Evolutionary conservation across 345 rosid species (phyloP).

Genomic region (Theobroma cacao): DNA sequence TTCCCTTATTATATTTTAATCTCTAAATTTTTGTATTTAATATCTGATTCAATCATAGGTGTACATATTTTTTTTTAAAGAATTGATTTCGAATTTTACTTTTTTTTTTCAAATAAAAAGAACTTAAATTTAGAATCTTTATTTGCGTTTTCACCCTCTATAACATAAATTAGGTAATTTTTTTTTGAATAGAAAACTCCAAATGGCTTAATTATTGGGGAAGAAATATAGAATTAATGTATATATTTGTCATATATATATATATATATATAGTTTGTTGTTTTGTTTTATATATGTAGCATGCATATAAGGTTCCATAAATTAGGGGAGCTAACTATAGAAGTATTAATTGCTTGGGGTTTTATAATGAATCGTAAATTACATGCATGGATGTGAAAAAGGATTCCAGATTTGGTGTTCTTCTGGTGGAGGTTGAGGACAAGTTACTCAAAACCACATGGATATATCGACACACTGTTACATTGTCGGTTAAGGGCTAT

Average conservation of each 20-base stretch:
- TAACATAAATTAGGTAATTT: neutral
- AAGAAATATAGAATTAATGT: slow-evolving; percentile 4
- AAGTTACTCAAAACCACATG: slow-evolving; percentile 25
- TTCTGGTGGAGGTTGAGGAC: slow-evolving; percentile 26
- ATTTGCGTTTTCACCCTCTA: neutral
- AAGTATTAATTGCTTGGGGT: neutral
- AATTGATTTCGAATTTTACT: too few relatives aligned
- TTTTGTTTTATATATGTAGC: too few relatives aligned
- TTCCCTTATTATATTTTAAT: too few relatives aligned
- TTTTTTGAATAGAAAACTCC: too few relatives aligned
- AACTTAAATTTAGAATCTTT: too few relatives aligned
- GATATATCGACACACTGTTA: slow-evolving; percentile 6
- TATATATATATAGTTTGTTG: neutral
- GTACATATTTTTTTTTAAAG: too few relatives aligned
- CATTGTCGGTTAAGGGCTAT: slow-evolving; percentile 4
- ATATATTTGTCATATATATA: neutral
- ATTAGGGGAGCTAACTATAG: neutral
- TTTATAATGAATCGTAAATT: slow-evolving; percentile 12
- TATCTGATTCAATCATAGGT: too few relatives aligned
- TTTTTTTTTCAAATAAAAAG: too few relatives aligned
- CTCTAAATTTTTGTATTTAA: too few relatives aligned
- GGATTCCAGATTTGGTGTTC: slow-evolving; percentile 10
- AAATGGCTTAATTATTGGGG: too few relatives aligned
- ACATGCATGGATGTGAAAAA: neutral
- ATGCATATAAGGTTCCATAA: neutral